Evolutionary conservation across 2,329 filamentous ascomycete genomes (phyloP).

Genomic region (Chaetomiaceae sp.): DNA sequence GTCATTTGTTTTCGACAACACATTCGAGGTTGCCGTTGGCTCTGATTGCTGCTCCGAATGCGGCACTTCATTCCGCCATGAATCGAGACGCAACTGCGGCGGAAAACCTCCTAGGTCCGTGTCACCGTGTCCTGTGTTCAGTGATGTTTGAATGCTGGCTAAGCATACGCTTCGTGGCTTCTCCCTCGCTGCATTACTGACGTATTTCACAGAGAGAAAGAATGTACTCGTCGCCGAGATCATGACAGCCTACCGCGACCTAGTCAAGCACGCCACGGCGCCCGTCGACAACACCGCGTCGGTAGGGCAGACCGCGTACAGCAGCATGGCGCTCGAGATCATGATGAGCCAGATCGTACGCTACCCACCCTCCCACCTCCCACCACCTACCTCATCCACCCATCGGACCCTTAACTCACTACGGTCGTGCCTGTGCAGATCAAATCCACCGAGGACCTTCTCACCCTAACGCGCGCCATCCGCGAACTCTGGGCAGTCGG

Average conservation of each 20-base stretch:
- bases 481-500: slow-evolving; percentile 47
- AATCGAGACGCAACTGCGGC: neutral
- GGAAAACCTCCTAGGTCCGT: too few relatives aligned
- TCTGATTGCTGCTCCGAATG: too few relatives aligned
- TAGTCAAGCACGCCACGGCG: slow-evolving; percentile 35
- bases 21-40: too few relatives aligned
- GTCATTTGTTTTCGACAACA: too few relatives aligned
- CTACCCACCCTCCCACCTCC: neutral
- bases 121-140: too few relatives aligned
- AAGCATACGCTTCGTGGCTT: too few relatives aligned
- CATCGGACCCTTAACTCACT: neutral
- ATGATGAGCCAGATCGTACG: slow-evolving; percentile 34
- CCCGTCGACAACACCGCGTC: slow-evolving; percentile 30
- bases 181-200: neutral
- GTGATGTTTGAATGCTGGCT: too few relatives aligned
- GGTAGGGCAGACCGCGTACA: slow-evolving; percentile 34
- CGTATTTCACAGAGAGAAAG: slow-evolving; percentile 37
- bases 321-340: slow-evolving; percentile 36
- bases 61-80: slow-evolving; percentile 4
- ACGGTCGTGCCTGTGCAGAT: slow-evolving; percentile 27
- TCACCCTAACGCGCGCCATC: slow-evolving; percentile 41
- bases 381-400: neutral
- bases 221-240: slow-evolving; percentile 40
- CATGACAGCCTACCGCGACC: slow-evolving; percentile 38
- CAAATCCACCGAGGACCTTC: slow-evolving; percentile 38